Conservation (phyloP, 2,329 filamentous ascomycete genomes). For the Trichophyton simii region DNA sequence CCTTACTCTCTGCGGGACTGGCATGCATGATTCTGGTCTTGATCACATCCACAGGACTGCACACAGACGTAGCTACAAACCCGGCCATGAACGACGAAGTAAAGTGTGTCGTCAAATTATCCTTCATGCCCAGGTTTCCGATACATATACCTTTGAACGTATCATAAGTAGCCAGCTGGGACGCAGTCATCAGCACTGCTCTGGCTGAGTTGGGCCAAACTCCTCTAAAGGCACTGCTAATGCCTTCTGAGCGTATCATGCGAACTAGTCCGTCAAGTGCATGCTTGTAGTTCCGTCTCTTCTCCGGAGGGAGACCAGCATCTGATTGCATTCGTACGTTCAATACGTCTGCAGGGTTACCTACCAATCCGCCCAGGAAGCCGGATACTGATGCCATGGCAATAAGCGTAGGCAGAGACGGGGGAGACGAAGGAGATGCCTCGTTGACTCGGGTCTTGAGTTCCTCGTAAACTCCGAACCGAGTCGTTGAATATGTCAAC, state of each 20-base stretch:
- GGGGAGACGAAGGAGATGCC: constrained; percentile 35
- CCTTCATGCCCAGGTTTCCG: constrained; percentile 38
- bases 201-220: constrained; percentile 52
- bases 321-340: constrained; percentile 99
- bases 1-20: constrained; percentile 30
- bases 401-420: constrained; percentile 64
- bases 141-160: constrained; percentile 49
- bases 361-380: constrained; percentile 75
- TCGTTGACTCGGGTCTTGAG: constrained; percentile 60
- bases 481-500: constrained; percentile 88
- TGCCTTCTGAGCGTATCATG: constrained; percentile 78
- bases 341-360: constrained; percentile 89
- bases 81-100: constrained; percentile 49
- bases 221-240: constrained; percentile 63
- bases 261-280: constrained; percentile 74
- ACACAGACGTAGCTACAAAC: constrained; percentile 55
- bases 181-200: constrained; percentile 54
- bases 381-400: constrained; percentile 73
- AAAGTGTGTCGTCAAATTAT: constrained; percentile 51
- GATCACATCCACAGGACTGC: constrained; percentile 54
- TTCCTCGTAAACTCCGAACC: constrained; percentile 93
- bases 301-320: constrained; percentile 56
- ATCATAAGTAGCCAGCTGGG: constrained; percentile 52
- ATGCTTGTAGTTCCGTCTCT: constrained; percentile 79
- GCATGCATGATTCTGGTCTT: constrained; percentile 55